Conservation (phyloP, 2,329 filamentous ascomycete genomes). For the Onygenales sp. region DNA sequence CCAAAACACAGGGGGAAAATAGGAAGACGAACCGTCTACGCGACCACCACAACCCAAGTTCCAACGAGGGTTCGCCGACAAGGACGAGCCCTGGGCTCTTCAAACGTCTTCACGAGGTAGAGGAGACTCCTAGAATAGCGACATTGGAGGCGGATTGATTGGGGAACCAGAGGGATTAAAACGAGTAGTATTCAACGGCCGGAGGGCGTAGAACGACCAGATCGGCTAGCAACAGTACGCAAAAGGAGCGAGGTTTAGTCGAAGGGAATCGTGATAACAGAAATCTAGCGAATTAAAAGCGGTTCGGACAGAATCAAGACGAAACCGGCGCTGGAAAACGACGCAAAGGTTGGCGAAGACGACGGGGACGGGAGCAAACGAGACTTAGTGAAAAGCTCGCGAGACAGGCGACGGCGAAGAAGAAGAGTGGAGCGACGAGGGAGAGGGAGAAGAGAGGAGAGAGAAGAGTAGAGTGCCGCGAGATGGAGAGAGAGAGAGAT, state of each 20-base stretch:
- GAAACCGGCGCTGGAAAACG: background rate
- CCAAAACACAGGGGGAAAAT: slow-evolving; percentile 2
- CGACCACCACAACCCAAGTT: slow-evolving; percentile 28
- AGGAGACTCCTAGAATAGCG: slow-evolving; percentile 28
- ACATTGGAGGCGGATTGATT: slow-evolving; percentile 26
- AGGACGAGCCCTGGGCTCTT: slow-evolving; percentile 24
- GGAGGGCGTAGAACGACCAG: background rate
- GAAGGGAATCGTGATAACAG: background rate
- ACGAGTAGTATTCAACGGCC: background rate
- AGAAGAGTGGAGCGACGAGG: slow-evolving; percentile 6
- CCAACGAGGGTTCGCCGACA: slow-evolving; percentile 29
- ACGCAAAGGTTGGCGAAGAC: slow-evolving; percentile 15
- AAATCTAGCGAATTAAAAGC: background rate
- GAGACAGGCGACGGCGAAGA: slow-evolving; percentile 2
- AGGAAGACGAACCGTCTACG: slow-evolving; percentile 31
- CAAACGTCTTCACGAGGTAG: slow-evolving; percentile 16
- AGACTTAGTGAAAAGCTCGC: slow-evolving; percentile 46
- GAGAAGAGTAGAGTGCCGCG: slow-evolving; percentile 6
- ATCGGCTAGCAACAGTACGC: background rate
- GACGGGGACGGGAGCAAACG: slow-evolving; percentile 28
- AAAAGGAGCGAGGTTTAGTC: background rate
- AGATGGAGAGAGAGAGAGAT: slow-evolving; percentile 7
- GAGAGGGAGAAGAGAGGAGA: slow-evolving; percentile 6
- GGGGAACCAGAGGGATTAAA: slow-evolving; percentile 9
- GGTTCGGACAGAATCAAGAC: background rate